Conservation (phyloP, 441 rosid species). For the Metrosideros polymorpha region DNA sequence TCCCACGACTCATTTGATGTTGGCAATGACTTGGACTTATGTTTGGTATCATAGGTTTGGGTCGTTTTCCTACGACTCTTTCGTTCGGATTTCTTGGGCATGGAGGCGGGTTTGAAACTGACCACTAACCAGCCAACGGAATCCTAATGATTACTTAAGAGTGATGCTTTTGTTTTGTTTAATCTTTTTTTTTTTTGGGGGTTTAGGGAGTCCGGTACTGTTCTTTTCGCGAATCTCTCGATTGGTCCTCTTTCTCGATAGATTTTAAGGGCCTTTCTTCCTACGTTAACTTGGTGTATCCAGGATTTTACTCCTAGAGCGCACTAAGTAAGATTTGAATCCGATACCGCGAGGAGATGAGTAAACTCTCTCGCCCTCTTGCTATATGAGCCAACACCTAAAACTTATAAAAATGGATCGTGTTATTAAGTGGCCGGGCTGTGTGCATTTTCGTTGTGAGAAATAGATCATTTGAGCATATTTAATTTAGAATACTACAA, state of each 20-base stretch:
- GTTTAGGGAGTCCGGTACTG: accelerated
- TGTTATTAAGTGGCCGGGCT: neutral
- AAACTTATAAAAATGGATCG: neutral
- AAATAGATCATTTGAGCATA: neutral
- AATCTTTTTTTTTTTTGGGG: accelerated
- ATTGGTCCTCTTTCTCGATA: accelerated
- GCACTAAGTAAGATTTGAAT: too few species aligned
- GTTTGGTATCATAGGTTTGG: neutral
- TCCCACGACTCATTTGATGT: neutral
- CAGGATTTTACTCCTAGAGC: accelerated
- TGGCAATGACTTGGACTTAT: neutral
- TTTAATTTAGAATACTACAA: neutral
- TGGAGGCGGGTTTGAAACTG: too few species aligned
- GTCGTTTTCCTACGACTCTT: neutral
- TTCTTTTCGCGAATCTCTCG: accelerated
- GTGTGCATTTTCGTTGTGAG: too few species aligned
- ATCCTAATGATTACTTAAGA: neutral
- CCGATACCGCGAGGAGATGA: too few species aligned
- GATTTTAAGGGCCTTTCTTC: accelerated
- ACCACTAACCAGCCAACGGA: neutral
- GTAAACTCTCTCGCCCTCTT: too few species aligned
- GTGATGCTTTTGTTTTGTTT: neutral
- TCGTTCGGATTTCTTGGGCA: neutral
- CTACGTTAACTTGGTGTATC: accelerated
- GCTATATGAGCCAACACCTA: accelerated